Percentiles rank a stretch among this genome's conserved stretches.
Conservation (phyloP, 164 flowering plant genomes). For the Nelumbo lutea region DNA sequence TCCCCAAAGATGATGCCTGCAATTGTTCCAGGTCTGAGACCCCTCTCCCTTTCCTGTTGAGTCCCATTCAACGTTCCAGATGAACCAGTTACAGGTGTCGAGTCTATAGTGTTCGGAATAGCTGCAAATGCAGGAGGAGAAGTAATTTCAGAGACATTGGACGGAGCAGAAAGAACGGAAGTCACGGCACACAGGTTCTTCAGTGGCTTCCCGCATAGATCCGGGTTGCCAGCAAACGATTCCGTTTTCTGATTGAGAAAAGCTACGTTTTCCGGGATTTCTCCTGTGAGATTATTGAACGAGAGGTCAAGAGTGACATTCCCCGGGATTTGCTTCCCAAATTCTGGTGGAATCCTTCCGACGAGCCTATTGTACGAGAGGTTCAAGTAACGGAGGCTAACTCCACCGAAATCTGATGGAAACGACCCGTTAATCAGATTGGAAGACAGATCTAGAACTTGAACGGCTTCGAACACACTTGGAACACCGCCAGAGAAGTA, state of each 20-base stretch:
- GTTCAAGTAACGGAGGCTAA: conserved; percentile 48
- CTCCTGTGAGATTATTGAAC: conserved; percentile 65
- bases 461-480: conserved; percentile 30
- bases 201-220: conserved; percentile 77
- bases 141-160: conserved; percentile 33
- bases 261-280: conserved; percentile 45
- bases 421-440: conserved; percentile 64
- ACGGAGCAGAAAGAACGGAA: conserved; percentile 45
- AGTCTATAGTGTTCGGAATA: conserved; percentile 40
- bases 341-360: conserved; percentile 40
- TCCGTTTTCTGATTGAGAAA: conserved; percentile 48
- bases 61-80: conserved; percentile 1
- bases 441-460: conserved; percentile 57
- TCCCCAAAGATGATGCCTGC: conserved; percentile 54
- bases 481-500: conserved; percentile 57
- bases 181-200: conserved; percentile 54
- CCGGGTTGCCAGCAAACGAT: conserved; percentile 48
- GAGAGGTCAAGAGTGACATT: conserved; percentile 62
- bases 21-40: conserved; percentile 48
- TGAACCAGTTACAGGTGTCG: conserved; percentile 20
- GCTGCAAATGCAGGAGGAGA: conserved; percentile 64
- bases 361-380: conserved; percentile 58
- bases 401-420: conserved; percentile 49
- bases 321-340: conserved; percentile 34
- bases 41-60: conserved; percentile 11